Evolutionary conservation across 2,329 filamentous ascomycete species (phyloP).

Genomic region (Incumbomyces delicatus): DNA sequence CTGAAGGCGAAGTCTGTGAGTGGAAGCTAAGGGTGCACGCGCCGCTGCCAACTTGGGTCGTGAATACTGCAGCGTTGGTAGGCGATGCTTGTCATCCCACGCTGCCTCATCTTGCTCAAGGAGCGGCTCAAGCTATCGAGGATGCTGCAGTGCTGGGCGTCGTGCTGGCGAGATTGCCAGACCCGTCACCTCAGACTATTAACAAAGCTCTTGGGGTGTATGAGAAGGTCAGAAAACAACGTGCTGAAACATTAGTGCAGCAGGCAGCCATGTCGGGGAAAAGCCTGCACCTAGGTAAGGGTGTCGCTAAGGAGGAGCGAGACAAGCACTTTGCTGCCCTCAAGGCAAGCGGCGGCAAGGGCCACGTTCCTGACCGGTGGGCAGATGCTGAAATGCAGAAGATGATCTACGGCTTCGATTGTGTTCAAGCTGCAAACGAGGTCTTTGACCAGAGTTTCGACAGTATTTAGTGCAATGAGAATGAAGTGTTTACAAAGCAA

Average conservation of each 20-base stretch:
- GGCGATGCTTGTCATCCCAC: constrained; percentile 56
- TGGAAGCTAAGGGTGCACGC: constrained; percentile 56
- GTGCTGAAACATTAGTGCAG: constrained; percentile 48
- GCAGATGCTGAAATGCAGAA: constrained; percentile 59
- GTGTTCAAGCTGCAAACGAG: constrained; percentile 45
- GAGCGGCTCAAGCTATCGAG: constrained; percentile 56
- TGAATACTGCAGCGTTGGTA: constrained; percentile 43
- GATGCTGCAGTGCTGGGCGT: constrained; percentile 49
- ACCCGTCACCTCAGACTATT: constrained; percentile 37
- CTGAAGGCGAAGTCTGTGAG: constrained; percentile 56
- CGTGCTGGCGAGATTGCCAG: constrained; percentile 40
- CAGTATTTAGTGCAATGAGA: constrained; percentile 3
- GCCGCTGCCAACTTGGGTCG: constrained; percentile 53
- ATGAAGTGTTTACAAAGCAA: neutral
- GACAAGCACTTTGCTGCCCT: constrained; percentile 48
- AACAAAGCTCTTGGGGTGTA: constrained; percentile 47
- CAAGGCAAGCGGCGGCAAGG: constrained; percentile 37
- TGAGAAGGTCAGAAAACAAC: constrained; percentile 45
- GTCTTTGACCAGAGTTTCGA: constrained; percentile 41
- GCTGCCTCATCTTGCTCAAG: constrained; percentile 54
- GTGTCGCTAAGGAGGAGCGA: constrained; percentile 49
- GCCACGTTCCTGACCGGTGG: constrained; percentile 56
- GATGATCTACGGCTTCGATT: constrained; percentile 57
- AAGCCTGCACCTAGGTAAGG: constrained; percentile 47
- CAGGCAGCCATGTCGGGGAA: constrained; percentile 46